These are phyloP conservation scores for Paecilomyces dactylethromorphus DNA, from an alignment of 2,329 filamentous ascomycete species.

Conservation along the genomic window DNA sequence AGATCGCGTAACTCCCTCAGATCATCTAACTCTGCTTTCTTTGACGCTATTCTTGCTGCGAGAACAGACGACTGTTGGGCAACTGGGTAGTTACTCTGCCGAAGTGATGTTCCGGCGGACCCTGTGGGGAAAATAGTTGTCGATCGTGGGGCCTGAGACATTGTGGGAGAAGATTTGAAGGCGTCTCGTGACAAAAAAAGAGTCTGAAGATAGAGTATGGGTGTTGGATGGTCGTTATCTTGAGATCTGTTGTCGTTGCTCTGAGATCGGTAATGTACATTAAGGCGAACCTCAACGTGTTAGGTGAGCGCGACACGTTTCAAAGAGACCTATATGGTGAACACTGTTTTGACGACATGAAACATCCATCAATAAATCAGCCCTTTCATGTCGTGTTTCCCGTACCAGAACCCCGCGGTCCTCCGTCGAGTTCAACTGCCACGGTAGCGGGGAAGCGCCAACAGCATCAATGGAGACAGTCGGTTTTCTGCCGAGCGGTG, in stretches of 20 bases:
- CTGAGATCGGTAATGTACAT: background rate
- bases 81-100: slow-evolving; percentile 30
- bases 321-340: background rate
- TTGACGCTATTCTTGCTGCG: slow-evolving; percentile 56
- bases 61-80: slow-evolving; percentile 48
- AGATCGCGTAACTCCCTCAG: slow-evolving; percentile 56
- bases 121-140: slow-evolving; percentile 24
- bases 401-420: too few relatives aligned
- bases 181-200: background rate
- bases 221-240: background rate
- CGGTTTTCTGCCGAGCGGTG: background rate
- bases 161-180: slow-evolving; percentile 6
- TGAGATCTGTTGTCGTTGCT: background rate
- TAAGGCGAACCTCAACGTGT: background rate
- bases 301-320: background rate
- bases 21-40: slow-evolving; percentile 57
- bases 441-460: background rate
- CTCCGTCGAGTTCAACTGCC: background rate
- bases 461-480: background rate
- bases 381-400: background rate
- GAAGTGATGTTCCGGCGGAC: slow-evolving; percentile 19
- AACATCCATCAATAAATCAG: background rate
- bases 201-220: background rate
- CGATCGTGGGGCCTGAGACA: slow-evolving; percentile 31
- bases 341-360: background rate